phyloP scores from a whole-genome alignment of 2,329 filamentous ascomycete genomes.

The Tricladium varicosporioides region DNA sequence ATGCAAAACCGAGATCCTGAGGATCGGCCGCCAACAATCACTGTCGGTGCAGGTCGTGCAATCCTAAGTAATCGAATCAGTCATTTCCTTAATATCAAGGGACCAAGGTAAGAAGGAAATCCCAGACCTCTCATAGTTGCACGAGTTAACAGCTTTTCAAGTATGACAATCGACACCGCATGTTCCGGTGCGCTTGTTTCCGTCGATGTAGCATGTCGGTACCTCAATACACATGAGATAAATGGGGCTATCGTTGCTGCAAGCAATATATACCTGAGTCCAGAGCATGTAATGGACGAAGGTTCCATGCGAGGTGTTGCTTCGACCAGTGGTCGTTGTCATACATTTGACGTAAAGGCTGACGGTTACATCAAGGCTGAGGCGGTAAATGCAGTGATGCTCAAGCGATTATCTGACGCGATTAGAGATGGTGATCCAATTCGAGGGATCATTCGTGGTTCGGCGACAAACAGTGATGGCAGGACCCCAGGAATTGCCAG shows the following conservation, averaged over 20 bases:
- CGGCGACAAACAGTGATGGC: slow-evolving; percentile 44
- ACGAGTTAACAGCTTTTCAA: slow-evolving; percentile 34
- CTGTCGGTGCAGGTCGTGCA: slow-evolving; percentile 19
- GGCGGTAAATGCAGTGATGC: slow-evolving; percentile 39
- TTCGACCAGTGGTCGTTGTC: slow-evolving; percentile 11
- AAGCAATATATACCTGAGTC: slow-evolving; percentile 24
- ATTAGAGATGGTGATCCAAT: slow-evolving; percentile 42
- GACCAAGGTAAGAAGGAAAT: slow-evolving; percentile 36
- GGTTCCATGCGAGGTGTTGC: neutral
- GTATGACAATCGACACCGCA: slow-evolving; percentile 56
- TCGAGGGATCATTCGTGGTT: slow-evolving; percentile 40
- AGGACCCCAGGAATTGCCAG: slow-evolving; percentile 39
- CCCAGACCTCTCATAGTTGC: neutral
- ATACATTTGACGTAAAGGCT: slow-evolving; percentile 20
- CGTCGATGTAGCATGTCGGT: slow-evolving; percentile 50
- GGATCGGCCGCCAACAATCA: slow-evolving; percentile 6
- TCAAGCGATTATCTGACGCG: slow-evolving; percentile 43
- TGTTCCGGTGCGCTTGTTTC: slow-evolving; percentile 56
- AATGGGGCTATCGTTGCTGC: slow-evolving; percentile 30
- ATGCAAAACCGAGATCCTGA: slow-evolving; percentile 21
- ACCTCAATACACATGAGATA: slow-evolving; percentile 44
- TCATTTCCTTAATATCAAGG: slow-evolving; percentile 54
- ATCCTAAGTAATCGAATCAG: slow-evolving; percentile 51
- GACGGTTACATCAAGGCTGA: slow-evolving; percentile 46
- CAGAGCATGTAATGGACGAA: slow-evolving; percentile 13